Evolutionary conservation across 768 basidiomycete genomes (phyloP), one percentile per base, ranked within the genome.

Genomic region (Cyclocybe aegerita): DNA sequence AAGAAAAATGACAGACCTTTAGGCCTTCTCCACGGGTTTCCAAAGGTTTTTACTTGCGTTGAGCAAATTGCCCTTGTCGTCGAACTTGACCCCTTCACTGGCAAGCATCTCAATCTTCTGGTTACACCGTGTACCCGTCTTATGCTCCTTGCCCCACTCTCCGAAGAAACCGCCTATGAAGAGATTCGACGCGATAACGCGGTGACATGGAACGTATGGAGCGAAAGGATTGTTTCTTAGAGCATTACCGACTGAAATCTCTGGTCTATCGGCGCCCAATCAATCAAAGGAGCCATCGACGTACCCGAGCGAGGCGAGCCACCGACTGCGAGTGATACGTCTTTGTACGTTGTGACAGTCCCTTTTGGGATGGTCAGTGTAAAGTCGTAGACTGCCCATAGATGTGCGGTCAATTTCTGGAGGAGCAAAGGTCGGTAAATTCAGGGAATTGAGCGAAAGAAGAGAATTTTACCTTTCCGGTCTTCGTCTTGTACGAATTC

Each of bases 171-270:
- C 86, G 2, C 85, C 86, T 9, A 87, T 70, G 47, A 74, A 84
- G 9, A 75, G 62, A 53, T 75, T 79, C 0, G 83, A 79, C 0
- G 85, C 82, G 10, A 88, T 78, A 46, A 89, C 76, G 32, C 86
- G 79, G 58, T 88, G 87, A 52, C 87, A 89, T 0, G 86, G 87
- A 4, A 88, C 73, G 50, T 71, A 75, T 0, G 86, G 86, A 4
- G 77, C 76, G 62, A 88, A 89, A 0, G 86, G 85, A 57, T 88
- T 88, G 43, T 71, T 74, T 37, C 81, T 72, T 23, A 88, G 65
- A 0, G 85, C 86, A 31, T 68, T 73, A 14, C 86, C 87, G n/a
- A 85, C 85, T 81, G 54, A n/a, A 11, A 48, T 23, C 23, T 23
- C 23, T 23, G 23, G 23, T 23, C 23, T 3, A 23, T 23, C 23